A percentile compares a stretch with the other conserved stretches of the same genome.
These are phyloP conservation scores for Collybia sordida DNA, from an alignment of 768 basidiomycete species.

Conservation along the genomic window DNA sequence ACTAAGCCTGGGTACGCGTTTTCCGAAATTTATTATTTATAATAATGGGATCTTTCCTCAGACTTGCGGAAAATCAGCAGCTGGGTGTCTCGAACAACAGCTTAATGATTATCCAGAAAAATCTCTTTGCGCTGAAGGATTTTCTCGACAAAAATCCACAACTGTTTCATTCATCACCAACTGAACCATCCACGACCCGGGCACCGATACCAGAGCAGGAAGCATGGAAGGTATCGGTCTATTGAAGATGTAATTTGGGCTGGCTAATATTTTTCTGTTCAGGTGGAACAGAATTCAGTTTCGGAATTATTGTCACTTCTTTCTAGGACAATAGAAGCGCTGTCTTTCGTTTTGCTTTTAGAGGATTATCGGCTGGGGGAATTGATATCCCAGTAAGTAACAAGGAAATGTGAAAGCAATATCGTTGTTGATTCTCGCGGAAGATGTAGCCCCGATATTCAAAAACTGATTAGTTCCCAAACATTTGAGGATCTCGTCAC, in stretches of 20 bases:
- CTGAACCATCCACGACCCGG: constrained; percentile 60
- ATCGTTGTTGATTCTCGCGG: neutral
- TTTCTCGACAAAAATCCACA: constrained; percentile 82
- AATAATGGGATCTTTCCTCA: constrained; percentile 18
- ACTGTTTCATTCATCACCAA: constrained; percentile 80
- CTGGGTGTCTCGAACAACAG: constrained; percentile 61
- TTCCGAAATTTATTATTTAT: neutral
- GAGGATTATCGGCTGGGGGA: constrained; percentile 90
- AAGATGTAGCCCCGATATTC: constrained; percentile 74
- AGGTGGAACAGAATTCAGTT: constrained; percentile 86
- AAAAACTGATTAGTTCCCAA: constrained; percentile 64
- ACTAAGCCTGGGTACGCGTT: constrained; percentile 57
- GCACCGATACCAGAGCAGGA: constrained; percentile 71
- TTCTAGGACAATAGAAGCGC: constrained; percentile 86
- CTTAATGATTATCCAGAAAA: constrained; percentile 74
- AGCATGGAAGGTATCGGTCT: constrained; percentile 78
- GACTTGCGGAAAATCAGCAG: constrained; percentile 47
- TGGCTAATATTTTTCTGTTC: constrained; percentile 12
- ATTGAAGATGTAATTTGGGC: neutral
- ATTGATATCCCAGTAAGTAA: constrained; percentile 72
- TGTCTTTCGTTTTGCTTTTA: constrained; percentile 89
- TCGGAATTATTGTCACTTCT: constrained; percentile 73
- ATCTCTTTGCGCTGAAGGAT: constrained; percentile 73
- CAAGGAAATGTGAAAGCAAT: neutral
- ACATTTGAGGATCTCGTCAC: constrained; percentile 90